phyloP scores from a whole-genome alignment of 257 asterid species.

The Henckelia pumila region DNA sequence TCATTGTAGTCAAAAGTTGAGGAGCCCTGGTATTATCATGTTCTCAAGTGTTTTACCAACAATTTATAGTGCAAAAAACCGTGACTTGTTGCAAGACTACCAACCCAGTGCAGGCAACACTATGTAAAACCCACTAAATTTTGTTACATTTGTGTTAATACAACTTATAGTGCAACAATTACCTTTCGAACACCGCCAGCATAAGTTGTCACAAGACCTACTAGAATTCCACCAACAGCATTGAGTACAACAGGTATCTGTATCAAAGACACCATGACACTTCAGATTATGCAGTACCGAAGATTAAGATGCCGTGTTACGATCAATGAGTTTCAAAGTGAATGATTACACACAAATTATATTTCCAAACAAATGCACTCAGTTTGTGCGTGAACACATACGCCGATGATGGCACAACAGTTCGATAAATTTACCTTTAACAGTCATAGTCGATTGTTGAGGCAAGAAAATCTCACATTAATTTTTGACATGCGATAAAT shows the following conservation, averaged over 20 bases:
- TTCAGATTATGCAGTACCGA: constrained; percentile 1
- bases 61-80: neutral
- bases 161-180: constrained; percentile 1
- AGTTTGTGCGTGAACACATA: neutral
- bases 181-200: constrained; percentile 99
- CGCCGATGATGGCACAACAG: constrained; percentile 4
- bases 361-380: constrained; percentile 7
- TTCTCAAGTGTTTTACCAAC: neutral
- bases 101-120: too few relatives aligned
- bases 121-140: too few relatives aligned
- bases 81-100: too few relatives aligned
- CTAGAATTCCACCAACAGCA: constrained; percentile 96
- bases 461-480: constrained; percentile 5
- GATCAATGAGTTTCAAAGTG: constrained; percentile 12
- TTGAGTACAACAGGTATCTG: constrained; percentile 87
- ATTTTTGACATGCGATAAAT: neutral
- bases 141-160: neutral
- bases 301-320: constrained; percentile 16
- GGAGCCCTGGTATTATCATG: neutral
- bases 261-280: constrained; percentile 28
- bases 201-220: constrained; percentile 90
- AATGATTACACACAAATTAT: neutral
- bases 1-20: constrained; percentile 11
- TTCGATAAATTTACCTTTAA: neutral
- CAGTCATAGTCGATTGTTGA: constrained; percentile 3